phyloP scores from a whole-genome alignment of 2,329 filamentous ascomycete genomes.

The Aspergillus calidoustus region DNA sequence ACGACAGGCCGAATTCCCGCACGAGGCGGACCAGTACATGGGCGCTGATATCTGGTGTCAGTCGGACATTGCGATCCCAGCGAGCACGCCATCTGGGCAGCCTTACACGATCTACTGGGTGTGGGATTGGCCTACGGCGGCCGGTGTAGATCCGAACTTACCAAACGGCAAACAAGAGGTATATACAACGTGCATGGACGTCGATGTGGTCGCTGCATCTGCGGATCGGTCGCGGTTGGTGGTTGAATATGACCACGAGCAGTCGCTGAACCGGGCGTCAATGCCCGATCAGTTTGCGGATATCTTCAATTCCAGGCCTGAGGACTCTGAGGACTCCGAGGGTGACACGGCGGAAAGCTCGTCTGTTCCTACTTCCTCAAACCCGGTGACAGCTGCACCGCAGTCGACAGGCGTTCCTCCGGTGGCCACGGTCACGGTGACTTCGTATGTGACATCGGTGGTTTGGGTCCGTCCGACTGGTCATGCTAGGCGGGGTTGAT shows the following conservation, averaged over 20 bases:
- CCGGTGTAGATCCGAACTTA: conserved; percentile 38
- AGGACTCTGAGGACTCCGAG: neutral
- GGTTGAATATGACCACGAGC: conserved; percentile 35
- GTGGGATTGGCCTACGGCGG: conserved; percentile 84
- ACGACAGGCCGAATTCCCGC: conserved; percentile 63
- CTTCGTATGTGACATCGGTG: conserved; percentile 32
- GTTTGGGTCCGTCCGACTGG: conserved; percentile 24
- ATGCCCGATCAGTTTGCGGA: conserved; percentile 45
- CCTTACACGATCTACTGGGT: conserved; percentile 91
- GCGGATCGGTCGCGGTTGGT: conserved; percentile 19
- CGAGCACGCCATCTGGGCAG: conserved; percentile 63
- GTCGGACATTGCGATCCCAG: conserved; percentile 75
- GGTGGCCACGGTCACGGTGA: conserved; percentile 26
- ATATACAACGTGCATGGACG: conserved; percentile 56
- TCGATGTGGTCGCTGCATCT: conserved; percentile 44
- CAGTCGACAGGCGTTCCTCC: neutral
- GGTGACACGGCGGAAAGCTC: neutral
- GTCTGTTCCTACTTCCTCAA: neutral
- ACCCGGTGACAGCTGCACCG: neutral
- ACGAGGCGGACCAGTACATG: conserved; percentile 55
- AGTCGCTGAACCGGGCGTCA: conserved; percentile 45
- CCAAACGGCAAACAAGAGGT: conserved; percentile 51
- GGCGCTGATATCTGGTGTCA: conserved; percentile 76
- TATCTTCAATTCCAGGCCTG: conserved; percentile 25
- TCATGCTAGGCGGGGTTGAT: neutral